Evolutionary conservation across 768 basidiomycete genomes (phyloP).

Genomic region (Lactarius hengduanensis): DNA sequence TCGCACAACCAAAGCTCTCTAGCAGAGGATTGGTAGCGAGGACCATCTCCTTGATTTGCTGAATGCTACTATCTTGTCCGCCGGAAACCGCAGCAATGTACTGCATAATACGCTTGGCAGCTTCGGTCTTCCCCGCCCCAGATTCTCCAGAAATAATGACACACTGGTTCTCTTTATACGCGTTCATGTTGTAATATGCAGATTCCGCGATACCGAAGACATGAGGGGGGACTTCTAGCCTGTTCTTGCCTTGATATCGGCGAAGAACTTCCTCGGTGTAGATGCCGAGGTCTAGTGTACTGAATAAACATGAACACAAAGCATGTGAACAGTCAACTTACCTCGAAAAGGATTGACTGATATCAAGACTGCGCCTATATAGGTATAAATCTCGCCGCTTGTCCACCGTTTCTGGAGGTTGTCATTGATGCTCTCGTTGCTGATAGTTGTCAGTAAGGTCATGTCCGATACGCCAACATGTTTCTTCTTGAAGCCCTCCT

Average conservation of each 20-base stretch:
- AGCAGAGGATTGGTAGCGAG: slow-evolving; percentile 95
- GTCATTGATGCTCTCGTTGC: slow-evolving; percentile 96
- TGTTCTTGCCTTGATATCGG: slow-evolving; percentile 93
- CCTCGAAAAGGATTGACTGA: slow-evolving; percentile 99
- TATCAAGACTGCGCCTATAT: slow-evolving; percentile 96
- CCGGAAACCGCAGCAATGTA: slow-evolving; percentile 98
- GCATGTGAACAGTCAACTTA: slow-evolving; percentile 33
- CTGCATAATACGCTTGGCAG: slow-evolving; percentile 99
- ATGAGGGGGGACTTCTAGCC: slow-evolving; percentile 96
- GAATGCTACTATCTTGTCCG: slow-evolving; percentile 83
- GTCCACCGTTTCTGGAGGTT: slow-evolving; percentile 97
- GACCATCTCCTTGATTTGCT: slow-evolving; percentile 99
- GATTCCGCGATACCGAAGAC: slow-evolving; percentile 97
- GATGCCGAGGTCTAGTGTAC: slow-evolving; percentile 82
- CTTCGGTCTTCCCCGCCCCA: slow-evolving; percentile 98
- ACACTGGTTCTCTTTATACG: slow-evolving; percentile 99
- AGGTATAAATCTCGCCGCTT: slow-evolving; percentile 96
- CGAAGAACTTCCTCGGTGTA: slow-evolving; percentile 88
- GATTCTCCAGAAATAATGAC: slow-evolving; percentile 99
- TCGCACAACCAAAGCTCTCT: slow-evolving; percentile 98
- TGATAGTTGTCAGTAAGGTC: slow-evolving; percentile 95
- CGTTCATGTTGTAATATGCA: slow-evolving; percentile 98
- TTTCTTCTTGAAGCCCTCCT: slow-evolving; percentile 99
- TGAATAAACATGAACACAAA: background rate
- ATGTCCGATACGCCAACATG: slow-evolving; percentile 97